These are phyloP conservation scores for Pelargonium fulgidum DNA, from an alignment of 441 rosid species.

Conservation along the genomic window DNA sequence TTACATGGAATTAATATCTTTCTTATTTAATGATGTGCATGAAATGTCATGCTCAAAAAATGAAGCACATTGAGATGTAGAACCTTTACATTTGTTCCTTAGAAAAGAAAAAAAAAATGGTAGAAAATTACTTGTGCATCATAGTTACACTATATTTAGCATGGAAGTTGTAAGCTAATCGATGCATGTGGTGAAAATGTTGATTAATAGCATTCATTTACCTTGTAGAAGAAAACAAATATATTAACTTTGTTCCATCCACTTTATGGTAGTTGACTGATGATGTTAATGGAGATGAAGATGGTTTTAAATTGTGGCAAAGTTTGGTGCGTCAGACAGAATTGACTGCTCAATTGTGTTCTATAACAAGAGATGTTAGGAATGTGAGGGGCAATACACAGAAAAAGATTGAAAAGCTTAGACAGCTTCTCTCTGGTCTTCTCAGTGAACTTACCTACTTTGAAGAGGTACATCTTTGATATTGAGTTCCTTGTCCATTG, in stretches of 20 bases:
- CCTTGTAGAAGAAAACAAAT: not conserved
- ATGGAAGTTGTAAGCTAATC: not conserved
- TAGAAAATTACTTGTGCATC: not conserved
- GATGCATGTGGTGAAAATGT: constrained; percentile 10
- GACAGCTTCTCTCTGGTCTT: constrained; percentile 91
- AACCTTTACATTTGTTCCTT: not conserved
- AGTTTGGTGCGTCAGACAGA: constrained; percentile 91
- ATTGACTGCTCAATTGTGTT: constrained; percentile 87
- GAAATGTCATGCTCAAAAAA: not conserved
- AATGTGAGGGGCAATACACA: constrained; percentile 95
- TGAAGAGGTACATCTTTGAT: constrained; percentile 62
- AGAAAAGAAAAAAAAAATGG: not conserved
- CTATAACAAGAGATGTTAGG: constrained; percentile 83
- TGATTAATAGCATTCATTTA: constrained; percentile 10
- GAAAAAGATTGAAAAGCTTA: constrained; percentile 93
- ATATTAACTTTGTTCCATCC: constrained; percentile 9
- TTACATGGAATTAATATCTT: not conserved
- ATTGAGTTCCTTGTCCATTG: constrained; percentile 14
- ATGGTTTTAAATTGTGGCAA: constrained; percentile 80
- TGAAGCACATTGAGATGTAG: constrained; percentile 7
- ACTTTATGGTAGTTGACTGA: constrained; percentile 51
- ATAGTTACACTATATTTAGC: not conserved
- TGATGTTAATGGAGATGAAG: constrained; percentile 58
- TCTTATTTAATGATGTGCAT: not conserved
- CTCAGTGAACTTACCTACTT: constrained; percentile 94